Conservation (phyloP, 2,329 filamentous ascomycete species). For the Exophiala lecanii-corni region DNA sequence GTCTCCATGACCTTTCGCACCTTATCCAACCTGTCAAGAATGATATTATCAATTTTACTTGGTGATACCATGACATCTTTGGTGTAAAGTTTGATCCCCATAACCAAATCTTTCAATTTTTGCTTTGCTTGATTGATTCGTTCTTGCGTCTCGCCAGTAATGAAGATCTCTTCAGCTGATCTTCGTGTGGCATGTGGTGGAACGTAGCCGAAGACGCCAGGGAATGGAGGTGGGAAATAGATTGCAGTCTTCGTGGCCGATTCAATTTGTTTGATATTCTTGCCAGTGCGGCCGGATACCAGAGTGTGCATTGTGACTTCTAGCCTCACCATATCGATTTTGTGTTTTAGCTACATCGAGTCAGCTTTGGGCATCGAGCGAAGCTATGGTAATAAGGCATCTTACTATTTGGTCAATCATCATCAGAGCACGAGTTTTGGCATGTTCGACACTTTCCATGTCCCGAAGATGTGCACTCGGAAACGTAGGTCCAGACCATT, state of each 20-base stretch:
- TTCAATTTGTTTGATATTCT: constrained; percentile 97
- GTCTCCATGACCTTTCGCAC: constrained; percentile 96
- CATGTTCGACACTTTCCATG: constrained; percentile 90
- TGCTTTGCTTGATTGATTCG: constrained; percentile 85
- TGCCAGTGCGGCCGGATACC: constrained; percentile 86
- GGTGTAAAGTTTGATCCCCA: constrained; percentile 74
- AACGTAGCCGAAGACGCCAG: constrained; percentile 83
- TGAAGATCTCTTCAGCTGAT: constrained; percentile 86
- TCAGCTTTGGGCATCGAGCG: constrained; percentile 8
- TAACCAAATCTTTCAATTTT: constrained; percentile 80
- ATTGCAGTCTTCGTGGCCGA: constrained; percentile 93
- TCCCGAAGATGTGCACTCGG: constrained; percentile 94
- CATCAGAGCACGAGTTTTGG: constrained; percentile 91
- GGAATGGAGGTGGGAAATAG: constrained; percentile 94
- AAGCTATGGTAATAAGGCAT: not conserved
- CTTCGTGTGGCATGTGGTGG: constrained; percentile 75
- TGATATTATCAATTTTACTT: constrained; percentile 89
- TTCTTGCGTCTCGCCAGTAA: constrained; percentile 82
- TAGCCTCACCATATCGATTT: constrained; percentile 72
- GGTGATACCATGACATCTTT: constrained; percentile 89
- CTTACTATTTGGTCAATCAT: constrained; percentile 93
- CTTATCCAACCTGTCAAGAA: constrained; percentile 88
- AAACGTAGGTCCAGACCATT: constrained; percentile 82
- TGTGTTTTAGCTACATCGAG: constrained; percentile 45
- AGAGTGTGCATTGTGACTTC: constrained; percentile 86